A percentile compares a stretch with the other conserved stretches of the same genome.
Evolutionary conservation across 352 stramenopile species (phyloP).

Genomic region (Elongisporangium anandrum): DNA sequence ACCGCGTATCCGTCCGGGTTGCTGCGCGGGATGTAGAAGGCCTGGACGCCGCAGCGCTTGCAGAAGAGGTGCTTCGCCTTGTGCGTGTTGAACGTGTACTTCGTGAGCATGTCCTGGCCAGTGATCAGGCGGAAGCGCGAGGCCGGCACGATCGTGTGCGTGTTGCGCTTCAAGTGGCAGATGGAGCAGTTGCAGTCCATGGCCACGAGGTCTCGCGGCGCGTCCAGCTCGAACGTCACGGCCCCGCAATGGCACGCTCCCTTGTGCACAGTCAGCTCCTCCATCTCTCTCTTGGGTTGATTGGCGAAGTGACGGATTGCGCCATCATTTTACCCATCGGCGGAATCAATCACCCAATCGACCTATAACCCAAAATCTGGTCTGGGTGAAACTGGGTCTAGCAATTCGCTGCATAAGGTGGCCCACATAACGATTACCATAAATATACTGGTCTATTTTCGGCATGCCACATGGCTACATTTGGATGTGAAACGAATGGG

Average conservation of each 20-base stretch:
- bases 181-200: conserved; percentile 86
- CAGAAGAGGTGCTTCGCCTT: conserved; percentile 79
- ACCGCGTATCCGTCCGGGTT: conserved; percentile 78
- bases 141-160: conserved; percentile 59
- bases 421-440: too few relatives aligned
- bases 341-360: too few relatives aligned
- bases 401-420: too few relatives aligned
- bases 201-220: conserved; percentile 40
- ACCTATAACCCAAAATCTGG: too few relatives aligned
- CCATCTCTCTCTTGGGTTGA: too few relatives aligned
- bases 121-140: conserved; percentile 48
- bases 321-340: too few relatives aligned
- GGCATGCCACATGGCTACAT: too few relatives aligned
- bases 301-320: too few relatives aligned
- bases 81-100: conserved; percentile 84
- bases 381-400: too few relatives aligned
- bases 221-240: conserved; percentile 71
- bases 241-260: conserved; percentile 68
- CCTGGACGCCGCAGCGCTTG: conserved; percentile 66
- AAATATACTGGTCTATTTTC: too few relatives aligned
- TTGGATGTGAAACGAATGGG: too few relatives aligned
- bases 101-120: conserved; percentile 44
- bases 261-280: conserved; percentile 25
- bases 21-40: conserved; percentile 79
- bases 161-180: conserved; percentile 78